Evolutionary conservation across 208 protist genomes (phyloP), one percentile per base, ranked within the genome.

Genomic region (Crithidia sp.): DNA sequence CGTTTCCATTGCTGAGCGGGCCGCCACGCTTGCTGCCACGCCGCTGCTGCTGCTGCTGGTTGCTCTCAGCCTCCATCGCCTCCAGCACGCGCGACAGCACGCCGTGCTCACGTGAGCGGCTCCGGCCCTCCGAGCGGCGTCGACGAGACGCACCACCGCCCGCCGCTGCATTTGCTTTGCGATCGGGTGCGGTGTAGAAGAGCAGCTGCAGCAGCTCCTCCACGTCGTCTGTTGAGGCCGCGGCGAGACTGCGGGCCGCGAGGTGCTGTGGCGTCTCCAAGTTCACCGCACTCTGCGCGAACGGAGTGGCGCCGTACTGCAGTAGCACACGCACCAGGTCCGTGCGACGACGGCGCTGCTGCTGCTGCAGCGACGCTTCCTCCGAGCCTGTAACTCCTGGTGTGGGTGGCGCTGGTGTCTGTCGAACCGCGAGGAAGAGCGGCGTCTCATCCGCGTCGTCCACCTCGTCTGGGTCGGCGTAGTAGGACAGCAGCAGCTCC

Each of bases 391-490:
- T 40, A 5, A 52, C 37, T 16, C 43, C n/a, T 28, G 50, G 7
- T 53, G 17, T 7, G 8, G 28, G 17, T 14, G 28, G 14, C 49
- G 53, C 5, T 5, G 36, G 10, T 13, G 58, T 7, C 52, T 70
- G 67, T 6, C 53, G 70, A 37, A 90, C 47, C 2, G 85, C 85
- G 5, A 91, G 67, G 57, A 90, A 83, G 16, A 96, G 76, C 16
- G 89, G 85, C 12, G 91, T 93, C 41, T 87, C 74, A 44, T 93
- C 86, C 3, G 59, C 45, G 50, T 90, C 75, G 60, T 96, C 86
- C 40, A 80, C 58, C 39, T 93, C 87, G 72, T 90, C 85, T 3
- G 84, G 81, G 49, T 94, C 87, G 2, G 89, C 87, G 70, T 84
- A 93, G 71, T 87, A 74, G 8, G 87, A 83, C 43, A 96, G 64